Evolutionary conservation across 176 grass and related monocot species (phyloP).

Genomic region (Musa itinerans): DNA sequence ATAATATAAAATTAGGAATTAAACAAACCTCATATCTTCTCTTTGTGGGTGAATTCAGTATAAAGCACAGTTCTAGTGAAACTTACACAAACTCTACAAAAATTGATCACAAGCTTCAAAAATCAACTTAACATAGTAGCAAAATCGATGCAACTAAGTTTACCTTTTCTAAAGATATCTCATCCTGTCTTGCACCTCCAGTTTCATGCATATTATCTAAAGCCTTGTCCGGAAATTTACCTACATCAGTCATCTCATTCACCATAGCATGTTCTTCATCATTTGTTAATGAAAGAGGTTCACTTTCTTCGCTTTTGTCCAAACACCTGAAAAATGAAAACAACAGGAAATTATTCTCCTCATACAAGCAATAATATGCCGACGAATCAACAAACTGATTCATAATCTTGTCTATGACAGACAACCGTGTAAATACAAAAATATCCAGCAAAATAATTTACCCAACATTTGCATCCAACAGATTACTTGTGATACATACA

Average conservation of each 20-base stretch:
- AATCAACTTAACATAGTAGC: too few species aligned
- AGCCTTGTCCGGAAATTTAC: not conserved
- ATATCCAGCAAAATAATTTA: too few species aligned
- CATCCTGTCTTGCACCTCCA: not conserved
- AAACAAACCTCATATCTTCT: too few species aligned
- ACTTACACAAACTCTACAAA: too few species aligned
- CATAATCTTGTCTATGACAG: too few species aligned
- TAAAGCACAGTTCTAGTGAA: too few species aligned
- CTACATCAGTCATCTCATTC: not conserved
- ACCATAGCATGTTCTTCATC: not conserved
- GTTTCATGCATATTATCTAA: not conserved
- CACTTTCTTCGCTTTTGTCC: not conserved
- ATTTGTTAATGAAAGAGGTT: not conserved
- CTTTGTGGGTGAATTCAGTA: too few species aligned
- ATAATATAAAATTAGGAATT: too few species aligned
- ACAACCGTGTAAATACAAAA: too few species aligned
- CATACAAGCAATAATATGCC: not conserved
- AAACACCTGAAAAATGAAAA: not conserved
- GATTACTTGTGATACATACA: too few species aligned
- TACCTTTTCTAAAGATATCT: slow-evolving; percentile 2
- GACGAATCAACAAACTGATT: not conserved
- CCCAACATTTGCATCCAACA: too few species aligned
- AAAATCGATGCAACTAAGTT: not conserved
- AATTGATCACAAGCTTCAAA: too few species aligned
- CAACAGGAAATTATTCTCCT: not conserved